phyloP scores from a whole-genome alignment of 768 basidiomycete species.

The Lanmaoa pseudosensibilis region DNA sequence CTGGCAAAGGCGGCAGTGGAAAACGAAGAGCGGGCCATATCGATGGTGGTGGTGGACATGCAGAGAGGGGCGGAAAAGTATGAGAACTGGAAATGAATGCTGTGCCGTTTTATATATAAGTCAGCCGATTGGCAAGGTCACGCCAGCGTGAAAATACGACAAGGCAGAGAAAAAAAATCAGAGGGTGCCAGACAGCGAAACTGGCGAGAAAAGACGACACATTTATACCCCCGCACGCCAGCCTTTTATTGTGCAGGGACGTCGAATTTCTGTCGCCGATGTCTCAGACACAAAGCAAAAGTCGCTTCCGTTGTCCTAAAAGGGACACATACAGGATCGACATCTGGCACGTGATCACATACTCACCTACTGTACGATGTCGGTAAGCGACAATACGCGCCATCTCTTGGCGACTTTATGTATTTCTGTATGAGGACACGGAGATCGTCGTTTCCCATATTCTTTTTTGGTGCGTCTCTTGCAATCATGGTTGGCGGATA shows the following conservation, averaged over 20 bases:
- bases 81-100: neutral
- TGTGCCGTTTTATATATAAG: too few relatives aligned
- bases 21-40: constrained; percentile 27
- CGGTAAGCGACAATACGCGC: too few relatives aligned
- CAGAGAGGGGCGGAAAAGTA: neutral
- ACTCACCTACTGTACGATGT: too few relatives aligned
- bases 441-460: too few relatives aligned
- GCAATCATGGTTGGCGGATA: too few relatives aligned
- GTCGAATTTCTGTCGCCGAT: neutral
- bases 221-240: constrained; percentile 18
- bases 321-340: constrained; percentile 7
- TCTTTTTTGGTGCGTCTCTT: too few relatives aligned
- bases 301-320: neutral
- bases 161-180: neutral
- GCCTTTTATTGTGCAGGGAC: neutral
- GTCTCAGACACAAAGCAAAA: constrained; percentile 23
- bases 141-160: constrained; percentile 16
- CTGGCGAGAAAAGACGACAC: neutral
- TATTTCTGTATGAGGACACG: too few relatives aligned
- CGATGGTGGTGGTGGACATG: constrained; percentile 8
- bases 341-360: constrained; percentile 9
- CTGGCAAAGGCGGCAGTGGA: constrained; percentile 34
- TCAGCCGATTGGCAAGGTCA: constrained; percentile 1
- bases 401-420: too few relatives aligned
- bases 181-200: constrained; percentile 9